Percentiles rank a stretch among this genome's conserved stretches.
Evolutionary conservation across 257 asterid species (phyloP).

Genomic region (Forsythia viridissima): DNA sequence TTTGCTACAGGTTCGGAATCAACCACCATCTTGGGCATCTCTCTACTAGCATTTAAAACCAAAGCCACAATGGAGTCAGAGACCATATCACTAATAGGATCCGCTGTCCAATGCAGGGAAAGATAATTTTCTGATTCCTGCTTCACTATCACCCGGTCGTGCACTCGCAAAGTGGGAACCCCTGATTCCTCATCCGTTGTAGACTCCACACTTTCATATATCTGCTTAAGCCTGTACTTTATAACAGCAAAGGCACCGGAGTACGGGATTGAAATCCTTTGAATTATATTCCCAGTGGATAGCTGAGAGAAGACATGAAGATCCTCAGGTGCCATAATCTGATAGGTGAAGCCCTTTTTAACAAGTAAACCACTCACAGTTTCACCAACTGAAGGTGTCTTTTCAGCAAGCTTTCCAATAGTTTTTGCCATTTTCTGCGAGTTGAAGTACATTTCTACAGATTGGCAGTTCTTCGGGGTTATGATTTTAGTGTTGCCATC

Average conservation of each 20-base stretch:
- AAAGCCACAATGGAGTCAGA: constrained; percentile 89
- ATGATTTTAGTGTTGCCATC: constrained; percentile 83
- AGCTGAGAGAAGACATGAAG: constrained; percentile 88
- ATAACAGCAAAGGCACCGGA: constrained; percentile 94
- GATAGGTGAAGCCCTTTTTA: constrained; percentile 95
- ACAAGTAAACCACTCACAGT: constrained; percentile 86
- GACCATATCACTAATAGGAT: constrained; percentile 94
- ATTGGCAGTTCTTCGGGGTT: constrained; percentile 93
- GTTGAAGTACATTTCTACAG: constrained; percentile 87
- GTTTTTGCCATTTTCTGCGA: constrained; percentile 93
- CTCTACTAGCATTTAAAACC: constrained; percentile 78
- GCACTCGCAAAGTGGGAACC: constrained; percentile 65
- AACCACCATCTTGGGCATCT: constrained; percentile 59
- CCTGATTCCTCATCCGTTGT: constrained; percentile 81
- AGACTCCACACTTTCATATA: constrained; percentile 82
- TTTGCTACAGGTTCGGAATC: constrained; percentile 52
- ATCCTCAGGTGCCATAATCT: constrained; percentile 95
- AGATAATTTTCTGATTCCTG: constrained; percentile 84
- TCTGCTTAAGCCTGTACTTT: constrained; percentile 82
- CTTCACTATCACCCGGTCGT: constrained; percentile 74
- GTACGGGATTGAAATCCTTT: constrained; percentile 90
- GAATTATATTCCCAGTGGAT: constrained; percentile 79
- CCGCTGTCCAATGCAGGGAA: constrained; percentile 94
- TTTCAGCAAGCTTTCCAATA: constrained; percentile 80
- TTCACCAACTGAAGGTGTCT: constrained; percentile 71